These are phyloP conservation scores for Trebouxia sp. DNA, from an alignment of 139 green algal genomes.

Conservation along the genomic window DNA sequence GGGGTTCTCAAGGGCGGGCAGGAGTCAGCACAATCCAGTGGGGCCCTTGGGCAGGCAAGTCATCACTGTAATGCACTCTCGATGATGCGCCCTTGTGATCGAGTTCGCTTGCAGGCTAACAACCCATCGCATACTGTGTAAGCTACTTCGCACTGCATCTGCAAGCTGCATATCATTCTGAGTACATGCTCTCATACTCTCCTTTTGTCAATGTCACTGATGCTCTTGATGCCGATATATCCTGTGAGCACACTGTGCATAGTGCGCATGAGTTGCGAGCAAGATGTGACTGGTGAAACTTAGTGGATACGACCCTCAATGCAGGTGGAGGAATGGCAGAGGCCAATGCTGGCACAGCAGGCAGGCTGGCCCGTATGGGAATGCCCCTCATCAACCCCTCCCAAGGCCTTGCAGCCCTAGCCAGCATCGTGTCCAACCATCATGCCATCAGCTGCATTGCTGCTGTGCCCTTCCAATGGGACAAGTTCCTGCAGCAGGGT, in stretches of 20 bases:
- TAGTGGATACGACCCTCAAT: too few species aligned
- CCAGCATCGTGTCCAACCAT: not conserved
- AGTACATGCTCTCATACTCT: too few species aligned
- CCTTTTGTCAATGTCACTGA: too few species aligned
- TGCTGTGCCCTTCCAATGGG: conserved; percentile 5
- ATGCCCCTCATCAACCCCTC: conserved; percentile 55
- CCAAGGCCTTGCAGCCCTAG: conserved; percentile 59
- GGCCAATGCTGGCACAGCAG: conserved; percentile 42
- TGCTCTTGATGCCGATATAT: too few species aligned
- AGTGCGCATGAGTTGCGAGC: too few species aligned
- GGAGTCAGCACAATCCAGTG: conserved; percentile 52
- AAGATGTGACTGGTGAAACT: too few species aligned
- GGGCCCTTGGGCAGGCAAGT: conserved; percentile 56
- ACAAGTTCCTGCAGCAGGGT: not conserved
- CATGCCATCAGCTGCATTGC: not conserved
- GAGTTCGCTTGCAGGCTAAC: too few species aligned
- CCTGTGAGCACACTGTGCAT: too few species aligned
- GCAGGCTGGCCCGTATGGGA: conserved; percentile 61
- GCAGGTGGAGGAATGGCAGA: conserved; percentile 33
- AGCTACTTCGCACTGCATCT: too few species aligned
- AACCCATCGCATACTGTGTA: too few species aligned
- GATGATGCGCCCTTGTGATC: too few species aligned
- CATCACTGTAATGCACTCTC: not conserved
- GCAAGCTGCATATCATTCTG: too few species aligned
- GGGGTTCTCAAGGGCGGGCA: conserved; percentile 43